Evolutionary conservation across 164 flowering plant genomes (phyloP).

Genomic region (Macadamia integrifolia): DNA sequence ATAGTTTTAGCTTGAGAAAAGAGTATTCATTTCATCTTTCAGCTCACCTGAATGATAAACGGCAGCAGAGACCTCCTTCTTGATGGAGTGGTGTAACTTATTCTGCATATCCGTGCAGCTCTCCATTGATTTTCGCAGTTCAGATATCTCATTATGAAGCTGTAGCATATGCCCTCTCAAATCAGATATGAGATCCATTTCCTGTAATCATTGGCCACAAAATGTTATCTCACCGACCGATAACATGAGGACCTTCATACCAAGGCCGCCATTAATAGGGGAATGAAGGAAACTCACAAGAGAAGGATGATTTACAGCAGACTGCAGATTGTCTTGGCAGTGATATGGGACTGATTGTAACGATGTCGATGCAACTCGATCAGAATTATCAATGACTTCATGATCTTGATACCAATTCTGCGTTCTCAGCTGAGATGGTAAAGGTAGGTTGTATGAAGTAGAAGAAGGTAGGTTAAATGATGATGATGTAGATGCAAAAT

Average conservation of each 20-base stretch:
- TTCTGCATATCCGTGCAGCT: constrained; percentile 71
- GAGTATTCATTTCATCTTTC: not conserved
- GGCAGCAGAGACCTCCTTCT: constrained; percentile 32
- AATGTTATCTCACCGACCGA: not conserved
- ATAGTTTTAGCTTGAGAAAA: not conserved
- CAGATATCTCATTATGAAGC: constrained; percentile 63
- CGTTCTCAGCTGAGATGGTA: constrained; percentile 21
- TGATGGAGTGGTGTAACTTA: constrained; percentile 43
- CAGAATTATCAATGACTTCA: constrained; percentile 29
- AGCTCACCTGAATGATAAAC: constrained; percentile 39
- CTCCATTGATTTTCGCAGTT: constrained; percentile 49
- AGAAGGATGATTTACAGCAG: constrained; percentile 26
- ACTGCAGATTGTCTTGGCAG: constrained; percentile 19
- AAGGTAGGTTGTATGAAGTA: constrained; percentile 19
- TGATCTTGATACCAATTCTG: constrained; percentile 25
- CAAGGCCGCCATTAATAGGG: not conserved
- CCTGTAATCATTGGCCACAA: constrained; percentile 33
- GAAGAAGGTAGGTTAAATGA: not conserved
- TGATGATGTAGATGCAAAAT: constrained; percentile 23
- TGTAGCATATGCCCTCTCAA: constrained; percentile 65
- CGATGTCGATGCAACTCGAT: constrained; percentile 20
- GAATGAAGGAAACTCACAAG: constrained; percentile 32
- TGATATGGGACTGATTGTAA: constrained; percentile 18
- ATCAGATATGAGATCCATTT: constrained; percentile 64
- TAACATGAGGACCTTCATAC: not conserved